Conservation (phyloP, 2,329 filamentous ascomycete genomes). For the Xylariales sp. region DNA sequence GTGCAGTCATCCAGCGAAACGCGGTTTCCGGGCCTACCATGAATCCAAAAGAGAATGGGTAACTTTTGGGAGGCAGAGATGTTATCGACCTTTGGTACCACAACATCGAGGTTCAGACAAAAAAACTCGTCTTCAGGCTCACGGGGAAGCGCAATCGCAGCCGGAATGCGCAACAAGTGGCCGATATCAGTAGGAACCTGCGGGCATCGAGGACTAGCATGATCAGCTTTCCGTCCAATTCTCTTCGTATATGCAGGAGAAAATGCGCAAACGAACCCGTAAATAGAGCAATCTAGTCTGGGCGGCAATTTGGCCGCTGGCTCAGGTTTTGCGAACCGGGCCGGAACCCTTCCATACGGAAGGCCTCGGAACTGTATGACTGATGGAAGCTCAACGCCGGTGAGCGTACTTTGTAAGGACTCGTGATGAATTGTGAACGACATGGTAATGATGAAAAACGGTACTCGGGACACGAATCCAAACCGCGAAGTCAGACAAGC, state of each 20-base stretch:
- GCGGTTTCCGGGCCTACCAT: conserved; percentile 26
- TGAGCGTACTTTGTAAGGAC: background rate
- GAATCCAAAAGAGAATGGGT: conserved; percentile 41
- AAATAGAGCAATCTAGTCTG: conserved; percentile 4
- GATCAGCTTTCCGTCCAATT: no score
- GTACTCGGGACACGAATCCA: no score
- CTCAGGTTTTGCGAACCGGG: conserved; percentile 5
- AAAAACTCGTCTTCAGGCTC: conserved; percentile 37
- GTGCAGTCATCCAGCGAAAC: background rate
- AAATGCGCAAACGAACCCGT: conserved; percentile 1
- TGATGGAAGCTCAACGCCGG: background rate
- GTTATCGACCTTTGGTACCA: conserved; percentile 17
- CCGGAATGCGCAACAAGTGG: conserved; percentile 36
- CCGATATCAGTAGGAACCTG: conserved; percentile 35
- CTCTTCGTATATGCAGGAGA: no score
- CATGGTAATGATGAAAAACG: no score
- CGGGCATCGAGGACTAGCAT: conserved; percentile 34
- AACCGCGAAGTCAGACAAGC: no score
- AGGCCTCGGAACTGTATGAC: conserved; percentile 9
- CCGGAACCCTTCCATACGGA: conserved; percentile 6
- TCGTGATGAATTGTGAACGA: no score
- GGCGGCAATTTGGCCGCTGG: background rate
- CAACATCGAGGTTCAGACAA: conserved; percentile 39
- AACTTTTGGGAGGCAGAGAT: conserved; percentile 9
- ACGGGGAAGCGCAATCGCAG: conserved; percentile 14